Evolutionary conservation across 805 yeast genomes (phyloP), one percentile per base, ranked within the genome.

Genomic region (Tetrapisispora taiwanensis): DNA sequence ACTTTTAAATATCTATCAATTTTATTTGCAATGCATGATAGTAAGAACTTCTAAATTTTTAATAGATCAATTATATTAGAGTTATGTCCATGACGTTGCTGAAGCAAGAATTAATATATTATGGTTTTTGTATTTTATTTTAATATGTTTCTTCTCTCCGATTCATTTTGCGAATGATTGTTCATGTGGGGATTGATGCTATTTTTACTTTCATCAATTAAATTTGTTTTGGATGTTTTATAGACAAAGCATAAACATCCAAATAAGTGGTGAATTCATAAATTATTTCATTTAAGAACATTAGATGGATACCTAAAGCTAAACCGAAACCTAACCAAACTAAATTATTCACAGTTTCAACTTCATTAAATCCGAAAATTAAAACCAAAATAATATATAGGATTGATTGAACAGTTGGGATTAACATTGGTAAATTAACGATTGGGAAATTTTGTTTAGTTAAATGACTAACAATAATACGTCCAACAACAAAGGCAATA

Each of bases 401-500:
- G 1, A 64, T 10, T 14, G 61, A 45, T 67, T 87, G 79, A 15
- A 66, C 50, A 22, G 69, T 7, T 53, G 96, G 84, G 45, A 86
- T 69, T 30, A 76, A 70, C 71, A 79, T 78, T 42, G 95, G 87
- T 20, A 83, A 71, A 44, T 87, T 84, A 49, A 75, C 53, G 60
- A 70, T 65, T 43, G 97, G 97, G 71, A 84, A 88, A 14, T 69
- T 65, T 62, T 85, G 95, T 42, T 74, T 67, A 0, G 97, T 86
- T 52, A 90, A 76, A 63, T 89, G 97, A 1, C 85, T 90, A 44
- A 83, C 71, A 56, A 89, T 89, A 50, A 89, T 86, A 57, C 94
- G 76, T 4, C 97, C 97, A 17, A 90, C 97, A 3, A 78, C 72
- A 56, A 86, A 83, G 0, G 97, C 96, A 53, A 82, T 66, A 0